phyloP scores from a whole-genome alignment of 176 grass and related monocot species.

The Oryza longistaminata region DNA sequence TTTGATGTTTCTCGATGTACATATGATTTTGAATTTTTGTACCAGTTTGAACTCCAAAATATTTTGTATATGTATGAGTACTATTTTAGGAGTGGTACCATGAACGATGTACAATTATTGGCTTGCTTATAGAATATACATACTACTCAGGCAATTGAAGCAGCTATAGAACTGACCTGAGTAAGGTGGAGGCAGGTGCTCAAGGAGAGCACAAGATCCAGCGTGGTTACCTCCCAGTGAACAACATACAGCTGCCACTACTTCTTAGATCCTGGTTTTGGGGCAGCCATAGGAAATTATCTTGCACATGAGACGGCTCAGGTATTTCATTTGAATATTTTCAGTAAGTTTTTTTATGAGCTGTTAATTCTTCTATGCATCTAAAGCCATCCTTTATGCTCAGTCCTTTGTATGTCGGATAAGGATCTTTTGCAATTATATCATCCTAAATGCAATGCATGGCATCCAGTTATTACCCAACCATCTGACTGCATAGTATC shows the following conservation, averaged over 20 bases:
- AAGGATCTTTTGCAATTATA: constrained; percentile 31
- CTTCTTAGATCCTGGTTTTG: constrained; percentile 80
- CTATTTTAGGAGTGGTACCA: neutral
- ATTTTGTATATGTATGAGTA: constrained; percentile 9
- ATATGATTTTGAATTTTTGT: neutral
- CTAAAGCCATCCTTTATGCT: neutral
- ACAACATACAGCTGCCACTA: constrained; percentile 91
- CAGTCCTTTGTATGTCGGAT: constrained; percentile 18
- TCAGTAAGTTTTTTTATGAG: constrained; percentile 18
- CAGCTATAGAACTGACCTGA: constrained; percentile 83
- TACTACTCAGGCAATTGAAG: constrained; percentile 83
- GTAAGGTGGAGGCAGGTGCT: constrained; percentile 92
- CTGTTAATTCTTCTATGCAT: neutral
- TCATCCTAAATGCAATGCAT: constrained; percentile 6
- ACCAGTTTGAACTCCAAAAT: constrained; percentile 6
- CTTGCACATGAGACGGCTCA: constrained; percentile 69
- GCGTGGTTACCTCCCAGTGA: constrained; percentile 92
- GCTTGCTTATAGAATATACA: constrained; percentile 13
- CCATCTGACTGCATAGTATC: constrained; percentile 21
- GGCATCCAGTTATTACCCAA: neutral
- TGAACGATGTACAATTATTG: constrained; percentile 21
- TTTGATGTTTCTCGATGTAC: constrained; percentile 6
- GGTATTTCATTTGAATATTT: constrained; percentile 47
- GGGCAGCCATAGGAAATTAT: constrained; percentile 65
- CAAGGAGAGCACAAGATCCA: constrained; percentile 99